Evolutionary conservation across 2,329 filamentous ascomycete species (phyloP), one percentile per base, ranked within the genome.

Genomic region (Colletotrichum lindemuthianum): DNA sequence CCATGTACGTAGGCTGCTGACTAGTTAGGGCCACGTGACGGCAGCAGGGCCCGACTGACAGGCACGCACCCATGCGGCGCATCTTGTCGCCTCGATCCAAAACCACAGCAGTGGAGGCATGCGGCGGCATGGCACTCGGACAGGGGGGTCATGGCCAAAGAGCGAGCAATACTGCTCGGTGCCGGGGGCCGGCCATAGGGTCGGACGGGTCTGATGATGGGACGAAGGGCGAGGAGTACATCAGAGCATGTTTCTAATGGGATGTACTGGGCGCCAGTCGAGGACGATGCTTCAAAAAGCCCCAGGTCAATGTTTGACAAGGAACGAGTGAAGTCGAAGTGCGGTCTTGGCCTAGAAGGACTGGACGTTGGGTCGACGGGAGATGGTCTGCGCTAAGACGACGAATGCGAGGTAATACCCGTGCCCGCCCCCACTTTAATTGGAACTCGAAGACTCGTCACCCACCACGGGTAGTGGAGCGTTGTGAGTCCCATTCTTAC

Each of bases 81-180:
- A 66, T 66, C 59, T 59, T 59, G 54, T 41, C 48, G 48, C 50
- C 39, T 53, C 48, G 53, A 64, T 66, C 54, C 53, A 61, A 65
- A 65, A 65, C 63, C 58, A 56, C 58, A 63, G 43, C 51, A 43
- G 58, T 63, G 52, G 51, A 51, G 51, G 58, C 51, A 49, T 47
- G 45, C 55, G 55, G 57, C 40, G 59, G 59, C 37, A 63, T 64
- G 60, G 50, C 63, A 59, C 63, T 59, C 60, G 53, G 59, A 64
- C 63, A 66, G 63, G 63, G 63, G 63, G 15, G 24, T 39, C 34
- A 44, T 53, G 41, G 59, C 59, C 59, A 66, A 59, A 64, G 63
- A 64, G 54, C 48, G 60, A 37, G 37, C 53, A 13, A 54, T 44
- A 44, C 39, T 33, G 50, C 53, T 61, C 59, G 51, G 47, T 61